A percentile compares a stretch with the other conserved stretches of the same genome.
Evolutionary conservation across 306 rosid genomes (phyloP).

Genomic region (Albizia julibrissin): DNA sequence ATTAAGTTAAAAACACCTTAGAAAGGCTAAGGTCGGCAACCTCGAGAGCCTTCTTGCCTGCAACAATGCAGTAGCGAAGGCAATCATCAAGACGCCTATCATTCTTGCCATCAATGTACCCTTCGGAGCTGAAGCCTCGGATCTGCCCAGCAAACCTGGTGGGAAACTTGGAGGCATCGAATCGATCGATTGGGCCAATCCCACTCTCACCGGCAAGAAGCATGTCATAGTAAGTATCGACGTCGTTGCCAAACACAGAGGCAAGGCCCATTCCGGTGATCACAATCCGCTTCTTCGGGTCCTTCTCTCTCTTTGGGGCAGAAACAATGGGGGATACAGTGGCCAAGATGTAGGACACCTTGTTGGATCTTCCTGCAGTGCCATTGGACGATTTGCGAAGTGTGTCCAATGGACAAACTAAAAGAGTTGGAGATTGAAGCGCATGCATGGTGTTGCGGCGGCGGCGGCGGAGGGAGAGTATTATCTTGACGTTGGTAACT

Average conservation of each 20-base stretch:
- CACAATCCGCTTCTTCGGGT: constrained; percentile 94
- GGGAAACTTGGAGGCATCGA: constrained; percentile 92
- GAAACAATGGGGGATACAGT: constrained; percentile 46
- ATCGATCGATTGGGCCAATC: constrained; percentile 69
- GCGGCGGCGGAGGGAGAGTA: neutral
- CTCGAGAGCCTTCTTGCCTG: constrained; percentile 91
- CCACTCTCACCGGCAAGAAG: constrained; percentile 92
- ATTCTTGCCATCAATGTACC: constrained; percentile 92
- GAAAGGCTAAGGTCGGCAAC: constrained; percentile 72
- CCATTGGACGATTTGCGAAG: constrained; percentile 43
- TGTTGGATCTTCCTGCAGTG: constrained; percentile 13
- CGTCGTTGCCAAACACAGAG: constrained; percentile 86
- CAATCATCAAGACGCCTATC: constrained; percentile 90
- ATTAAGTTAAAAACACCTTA: constrained; percentile 46
- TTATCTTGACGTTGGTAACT: constrained; percentile 35
- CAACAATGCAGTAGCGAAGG: constrained; percentile 89
- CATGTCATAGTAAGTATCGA: constrained; percentile 76
- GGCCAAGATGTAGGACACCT: constrained; percentile 55
- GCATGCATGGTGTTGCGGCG: constrained; percentile 56
- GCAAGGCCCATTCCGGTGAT: constrained; percentile 90
- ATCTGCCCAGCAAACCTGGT: constrained; percentile 96
- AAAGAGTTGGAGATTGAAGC: constrained; percentile 54
- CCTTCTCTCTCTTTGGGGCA: constrained; percentile 79
- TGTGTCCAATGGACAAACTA: constrained; percentile 57
- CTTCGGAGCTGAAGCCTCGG: constrained; percentile 76